Evolutionary conservation across 2,329 filamentous ascomycete species (phyloP).

Genomic region (Aspergillus sp.): DNA sequence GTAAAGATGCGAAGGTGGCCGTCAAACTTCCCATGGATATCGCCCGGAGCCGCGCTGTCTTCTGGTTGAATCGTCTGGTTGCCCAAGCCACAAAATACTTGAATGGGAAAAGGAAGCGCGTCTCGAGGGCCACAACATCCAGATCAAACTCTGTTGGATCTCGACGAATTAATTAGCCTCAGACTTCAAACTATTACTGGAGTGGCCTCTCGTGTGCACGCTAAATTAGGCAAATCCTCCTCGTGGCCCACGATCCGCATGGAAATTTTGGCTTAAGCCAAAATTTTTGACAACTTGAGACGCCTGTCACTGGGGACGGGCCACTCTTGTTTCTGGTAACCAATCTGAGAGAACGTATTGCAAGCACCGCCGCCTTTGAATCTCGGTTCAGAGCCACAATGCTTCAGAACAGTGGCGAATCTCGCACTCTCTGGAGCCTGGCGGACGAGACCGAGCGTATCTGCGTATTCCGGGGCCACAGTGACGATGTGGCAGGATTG

Average conservation of each 20-base stretch:
- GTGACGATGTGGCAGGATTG: neutral
- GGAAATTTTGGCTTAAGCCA: neutral
- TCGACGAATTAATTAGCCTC: neutral
- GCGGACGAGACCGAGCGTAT: neutral
- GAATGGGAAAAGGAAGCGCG: too few species aligned
- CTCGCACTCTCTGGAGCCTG: neutral
- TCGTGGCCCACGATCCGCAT: conserved; percentile 3
- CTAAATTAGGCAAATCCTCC: conserved; percentile 3
- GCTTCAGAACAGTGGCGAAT: neutral
- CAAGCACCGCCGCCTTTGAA: neutral
- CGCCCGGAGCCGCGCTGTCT: too few species aligned
- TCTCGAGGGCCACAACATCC: too few species aligned
- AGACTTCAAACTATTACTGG: neutral
- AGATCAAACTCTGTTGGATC: neutral
- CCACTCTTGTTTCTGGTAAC: neutral
- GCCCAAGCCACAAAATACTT: too few species aligned
- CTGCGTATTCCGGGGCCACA: neutral
- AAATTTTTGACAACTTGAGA: conserved; percentile 5
- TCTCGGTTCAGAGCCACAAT: neutral
- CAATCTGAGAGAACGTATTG: neutral
- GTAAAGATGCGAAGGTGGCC: too few species aligned
- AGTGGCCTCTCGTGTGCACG: neutral
- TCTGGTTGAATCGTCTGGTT: too few species aligned
- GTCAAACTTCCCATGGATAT: neutral
- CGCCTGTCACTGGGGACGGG: neutral